A percentile compares a stretch with the other conserved stretches of the same genome.
phyloP scores from a whole-genome alignment of 306 rosid species.

The Pterocarpus macrocarpus region DNA sequence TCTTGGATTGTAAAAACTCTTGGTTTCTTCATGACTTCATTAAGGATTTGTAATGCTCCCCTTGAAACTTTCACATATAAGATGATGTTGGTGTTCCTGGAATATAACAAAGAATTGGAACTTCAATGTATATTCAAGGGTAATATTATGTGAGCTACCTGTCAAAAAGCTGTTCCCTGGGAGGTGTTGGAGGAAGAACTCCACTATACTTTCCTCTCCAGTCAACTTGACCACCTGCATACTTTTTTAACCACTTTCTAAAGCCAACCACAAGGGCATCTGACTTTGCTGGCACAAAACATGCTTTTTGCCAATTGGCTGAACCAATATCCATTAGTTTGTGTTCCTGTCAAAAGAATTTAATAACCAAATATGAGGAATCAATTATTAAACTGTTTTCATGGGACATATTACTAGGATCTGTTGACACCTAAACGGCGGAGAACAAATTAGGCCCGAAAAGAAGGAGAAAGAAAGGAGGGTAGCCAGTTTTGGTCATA shows the following conservation, averaged over 20 bases:
- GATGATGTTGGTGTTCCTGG: neutral
- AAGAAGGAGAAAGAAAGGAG: neutral
- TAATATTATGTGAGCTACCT: constrained; percentile 60
- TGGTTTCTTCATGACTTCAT: constrained; percentile 13
- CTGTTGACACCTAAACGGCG: neutral
- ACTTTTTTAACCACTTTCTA: constrained; percentile 88
- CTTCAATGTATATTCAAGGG: constrained; percentile 9
- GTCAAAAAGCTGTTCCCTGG: constrained; percentile 84
- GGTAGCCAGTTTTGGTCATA: neutral
- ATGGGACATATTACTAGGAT: neutral
- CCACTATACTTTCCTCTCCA: constrained; percentile 86
- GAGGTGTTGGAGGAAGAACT: constrained; percentile 83
- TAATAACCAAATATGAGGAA: constrained; percentile 37
- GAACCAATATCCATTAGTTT: constrained; percentile 67
- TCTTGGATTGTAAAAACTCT: neutral
- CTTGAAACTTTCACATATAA: neutral
- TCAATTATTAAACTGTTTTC: constrained; percentile 1
- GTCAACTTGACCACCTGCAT: constrained; percentile 82
- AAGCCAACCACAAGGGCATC: constrained; percentile 84
- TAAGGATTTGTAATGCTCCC: neutral
- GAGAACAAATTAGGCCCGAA: constrained; percentile 4
- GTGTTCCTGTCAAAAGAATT: constrained; percentile 64
- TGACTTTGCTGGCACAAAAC: constrained; percentile 89
- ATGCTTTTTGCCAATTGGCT: constrained; percentile 81
- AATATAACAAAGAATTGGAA: constrained; percentile 22